Conservation (phyloP, 768 basidiomycete species). For the Obba rivulosa region DNA sequence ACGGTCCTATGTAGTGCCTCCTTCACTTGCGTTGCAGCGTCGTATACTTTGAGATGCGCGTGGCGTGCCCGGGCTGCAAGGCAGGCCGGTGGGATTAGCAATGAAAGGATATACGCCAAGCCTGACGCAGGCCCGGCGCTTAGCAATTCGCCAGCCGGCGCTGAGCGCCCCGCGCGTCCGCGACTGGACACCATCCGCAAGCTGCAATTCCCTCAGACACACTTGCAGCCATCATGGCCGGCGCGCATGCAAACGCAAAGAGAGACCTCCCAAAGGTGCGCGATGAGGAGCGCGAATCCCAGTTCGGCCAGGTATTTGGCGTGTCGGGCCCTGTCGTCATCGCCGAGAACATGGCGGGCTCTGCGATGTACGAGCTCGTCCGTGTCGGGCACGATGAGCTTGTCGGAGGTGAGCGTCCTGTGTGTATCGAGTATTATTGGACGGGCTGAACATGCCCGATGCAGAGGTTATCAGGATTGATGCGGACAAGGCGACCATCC, state of each 20-base stretch:
- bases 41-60: too few species aligned
- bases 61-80: too few species aligned
- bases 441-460: not conserved
- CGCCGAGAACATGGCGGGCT: constrained; percentile 93
- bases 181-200: constrained; percentile 2
- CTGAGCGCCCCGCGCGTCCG: constrained; percentile 3
- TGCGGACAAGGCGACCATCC: constrained; percentile 95
- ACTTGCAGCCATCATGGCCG: constrained; percentile 61
- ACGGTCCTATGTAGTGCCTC: too few species aligned
- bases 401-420: constrained; percentile 81
- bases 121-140: not conserved
- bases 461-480: constrained; percentile 99
- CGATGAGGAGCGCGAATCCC: constrained; percentile 86
- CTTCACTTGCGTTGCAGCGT: too few species aligned
- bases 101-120: too few species aligned
- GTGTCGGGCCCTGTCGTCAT: constrained; percentile 99
- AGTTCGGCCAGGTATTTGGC: constrained; percentile 85
- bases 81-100: too few species aligned
- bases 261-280: constrained; percentile 80
- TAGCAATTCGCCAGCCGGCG: constrained; percentile 13
- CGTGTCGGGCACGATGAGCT: constrained; percentile 98
- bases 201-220: not conserved
- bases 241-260: constrained; percentile 88
- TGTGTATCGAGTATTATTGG: too few species aligned
- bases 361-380: constrained; percentile 97